Evolutionary conservation across 106 monocot genomes (phyloP), one percentile per base, ranked within the genome.

Genomic region (Narthecium ossifragum): DNA sequence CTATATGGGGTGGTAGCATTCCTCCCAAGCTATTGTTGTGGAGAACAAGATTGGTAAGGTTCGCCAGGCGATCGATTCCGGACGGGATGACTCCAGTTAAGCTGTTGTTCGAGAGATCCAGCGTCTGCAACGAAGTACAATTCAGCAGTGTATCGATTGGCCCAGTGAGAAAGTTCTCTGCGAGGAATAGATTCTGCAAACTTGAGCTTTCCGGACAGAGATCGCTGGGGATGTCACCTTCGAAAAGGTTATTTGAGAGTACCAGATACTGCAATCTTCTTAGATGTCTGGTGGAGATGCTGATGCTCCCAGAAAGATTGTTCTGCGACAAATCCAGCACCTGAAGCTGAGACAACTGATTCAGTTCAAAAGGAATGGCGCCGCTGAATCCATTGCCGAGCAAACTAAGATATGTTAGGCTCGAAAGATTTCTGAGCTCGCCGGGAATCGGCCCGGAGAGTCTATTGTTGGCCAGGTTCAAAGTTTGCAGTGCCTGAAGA

Each of bases 21-120:
- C 90, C 80, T 0, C 45, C 20, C 17, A 96, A 60, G 66, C 80
- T 90, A 76, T 90, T 96, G 65, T 86, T 96, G 68, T 90, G 80
- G 23, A 96, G 74, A 6, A 77, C 67, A 1, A 90, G 78, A 34
- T 90, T 71, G 43, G 59, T 31, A 24, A 96, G 80, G 23, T 73
- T 62, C 10, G 38, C 12, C 5, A 96, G 68, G 11, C 55, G 54
- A 57, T 75, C 85, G 17, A 86, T 60, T 8, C 51, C 53, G 8
- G 67, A 34, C 0, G 96, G 81, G 25, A 96, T 78, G 8, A 8
- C 48, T 33, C 94, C 94, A 8, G 22, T 73, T 38, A 96, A 71
- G 41, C 47, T 73, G 60, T 96, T 96, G 78, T 71, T 80, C 0
- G 89, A 89, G 41, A 90, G 80, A 33, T 90, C 90, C 25, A 96